Base-by-base conservation (phyloP, 768 basidiomycete species). In the Lentinula sp. region DNA sequence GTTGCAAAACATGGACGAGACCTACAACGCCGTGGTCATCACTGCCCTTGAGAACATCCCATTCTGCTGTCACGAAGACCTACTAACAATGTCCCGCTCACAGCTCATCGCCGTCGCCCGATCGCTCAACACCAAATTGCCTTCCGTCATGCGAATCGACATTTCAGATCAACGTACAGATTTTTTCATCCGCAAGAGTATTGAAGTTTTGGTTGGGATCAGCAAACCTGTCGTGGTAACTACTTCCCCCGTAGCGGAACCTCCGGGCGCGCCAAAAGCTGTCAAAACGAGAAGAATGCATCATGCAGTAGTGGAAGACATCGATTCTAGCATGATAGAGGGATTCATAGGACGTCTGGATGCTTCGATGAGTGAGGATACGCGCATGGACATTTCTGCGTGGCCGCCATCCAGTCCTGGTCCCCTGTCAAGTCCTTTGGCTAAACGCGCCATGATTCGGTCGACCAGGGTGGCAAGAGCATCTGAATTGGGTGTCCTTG, bases 61-160 rank as follows among this genome's bases (percentile, higher is more conserved):
- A 0, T 91, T 89, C 72, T 87, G 85, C 71, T 88, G 86, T 70
- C 87, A 91, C 67, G 86, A 87, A 62, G 87, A 91, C 64, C 78
- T 89, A 45, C 66, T 88, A 58, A 78, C 80, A 1, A 89, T 91
- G 88, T 65, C 80, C 3, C 82, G 81, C 45, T 49, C 69, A 1
- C 75, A 82, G 61, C 81, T 91, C 48, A 67, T 84, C 50, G 69
- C 60, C 0, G 86, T 86, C 15, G 87, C 85, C 4, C 63, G 65
- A 15, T 64, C 74, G 8, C 76, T 91, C 50, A 91, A 91, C 68
- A 73, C 67, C 13, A 80, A 78, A 40, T 75, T 89, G 1, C 88
- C 88, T 2, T 67, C 59, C 46, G 76, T 73, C 0, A 68, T 85
- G 65, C 76, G 74, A 21, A 87, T 90, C 58, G 75, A 79, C 57